Base-by-base conservation (phyloP, 1,284 basidiomycete species). In the Somion occarium region DNA sequence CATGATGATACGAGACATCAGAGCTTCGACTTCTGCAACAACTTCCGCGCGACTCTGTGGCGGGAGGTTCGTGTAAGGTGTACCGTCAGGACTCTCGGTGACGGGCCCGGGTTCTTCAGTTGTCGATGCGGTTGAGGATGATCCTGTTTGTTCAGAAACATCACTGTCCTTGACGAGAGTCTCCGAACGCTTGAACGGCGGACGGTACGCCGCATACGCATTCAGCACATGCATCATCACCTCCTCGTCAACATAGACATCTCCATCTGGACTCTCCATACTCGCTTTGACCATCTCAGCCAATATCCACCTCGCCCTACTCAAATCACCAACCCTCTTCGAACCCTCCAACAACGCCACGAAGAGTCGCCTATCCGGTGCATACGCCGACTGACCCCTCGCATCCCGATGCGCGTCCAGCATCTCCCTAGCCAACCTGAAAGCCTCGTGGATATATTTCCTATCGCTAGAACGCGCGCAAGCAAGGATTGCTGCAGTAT, bases 201-300 rank as follows among this genome's bases (percentile, higher is more conserved):
- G 83, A 44, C 73, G 75, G 69, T 91, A 96, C 1, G 86, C 71
- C 0, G 93, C 85, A 69, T 98, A 98, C 1, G 91, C 79, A 69
- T 93, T 87, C 67, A 98, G 93, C 5, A 98, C 70, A 60, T 91
- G 85, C 57, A 80, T 77, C 80, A 98, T 82, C 23, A 89, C 77
- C 59, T 86, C 80, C 50, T 88, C 85, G 56, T 90, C 79, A 12
- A 93, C 78, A 38, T 65, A 59, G 13, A 69, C 64, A 19, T 68
- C 62, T 19, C 54, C 54, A 5, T 53, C 56, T 13, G 57, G 63
- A 25, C 42, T 61, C 60, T 46, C 56, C 20, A 58, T 48, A n/a
- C 58, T 57, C 61, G 57, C 61, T 66, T 61, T 71, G 12, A 93
- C 80, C 70, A 93, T 85, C 72, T 98, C 93, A 0, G 89, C 90